Base-by-base conservation (phyloP, 257 asterid genomes). In the Euphrasia confusa region DNA sequence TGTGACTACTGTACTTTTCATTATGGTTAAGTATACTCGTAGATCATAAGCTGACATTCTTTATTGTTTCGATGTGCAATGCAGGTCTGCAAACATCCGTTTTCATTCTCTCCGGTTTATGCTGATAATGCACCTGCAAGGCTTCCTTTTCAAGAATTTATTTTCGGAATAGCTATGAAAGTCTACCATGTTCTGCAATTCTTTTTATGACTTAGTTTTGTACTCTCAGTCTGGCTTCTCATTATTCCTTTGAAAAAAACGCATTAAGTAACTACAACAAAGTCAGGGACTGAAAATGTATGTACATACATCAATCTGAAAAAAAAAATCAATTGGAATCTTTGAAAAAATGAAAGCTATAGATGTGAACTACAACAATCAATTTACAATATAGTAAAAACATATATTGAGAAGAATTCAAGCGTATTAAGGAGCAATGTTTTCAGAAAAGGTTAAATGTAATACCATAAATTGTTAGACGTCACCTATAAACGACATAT, bases 51-150 rank as follows among this genome's bases (percentile, higher is more conserved):
- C 59, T 52, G 68, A 66, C 61, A 21, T 33, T 39, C 35, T 55
- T 65, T 11, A 32, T 64, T 39, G 49, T 12, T 40, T 69, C 54
- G 9, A 45, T 63, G 28, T 47, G 17, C 21, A 26, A 60, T 71
- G 77, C 84, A 92, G 99, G 99, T 92, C 21, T 92, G 99, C 75
- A 92, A 92, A 69, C 99, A 92, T 71, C 81, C 97, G 10, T 92
- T 92, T 81, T 84, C 97, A 33, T 92, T 92, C 75, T 89, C 99
- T 37, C 99, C 99, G 13, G 97, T 92, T 59, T 92, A 92, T 72
- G 90, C 97, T 35, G 96, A 84, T 52, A 86, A 92, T 77, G 97
- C 99, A 27, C 99, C 97, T 3, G 61, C 88, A 24, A 87, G 97
- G 78, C 97, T 92, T 59, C 95, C 97, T 13, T 86, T 92, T 73